phyloP scores from a whole-genome alignment of 78 protist genomes.

The Planoprotostelium fungivorum region DNA sequence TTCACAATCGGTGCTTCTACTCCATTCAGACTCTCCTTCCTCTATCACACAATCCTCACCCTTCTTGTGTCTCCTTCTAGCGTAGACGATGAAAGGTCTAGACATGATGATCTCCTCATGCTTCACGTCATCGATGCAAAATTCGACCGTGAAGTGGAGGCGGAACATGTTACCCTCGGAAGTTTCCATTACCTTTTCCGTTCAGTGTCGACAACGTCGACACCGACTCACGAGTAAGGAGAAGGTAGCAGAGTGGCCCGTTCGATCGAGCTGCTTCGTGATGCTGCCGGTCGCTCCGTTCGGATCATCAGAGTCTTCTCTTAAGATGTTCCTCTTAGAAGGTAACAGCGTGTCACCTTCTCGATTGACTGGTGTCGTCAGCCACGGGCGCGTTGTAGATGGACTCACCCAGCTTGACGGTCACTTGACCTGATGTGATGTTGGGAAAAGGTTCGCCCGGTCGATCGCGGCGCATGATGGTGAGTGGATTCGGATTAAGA shows the following conservation, averaged over 20 bases:
- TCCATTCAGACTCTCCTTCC: not conserved
- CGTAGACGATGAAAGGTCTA: not conserved
- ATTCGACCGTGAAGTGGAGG: not conserved
- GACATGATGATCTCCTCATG: not conserved
- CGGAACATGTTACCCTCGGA: not conserved
- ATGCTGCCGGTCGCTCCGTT: not conserved
- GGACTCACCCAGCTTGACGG: not conserved
- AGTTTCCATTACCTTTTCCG: not conserved
- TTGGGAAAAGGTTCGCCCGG: not conserved
- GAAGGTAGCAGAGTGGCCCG: not conserved
- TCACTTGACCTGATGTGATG: not conserved
- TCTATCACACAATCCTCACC: not conserved
- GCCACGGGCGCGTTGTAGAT: too few species aligned
- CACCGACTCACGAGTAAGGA: not conserved
- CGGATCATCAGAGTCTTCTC: not conserved
- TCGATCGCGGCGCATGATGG: not conserved
- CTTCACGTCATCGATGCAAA: not conserved
- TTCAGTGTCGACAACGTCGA: not conserved
- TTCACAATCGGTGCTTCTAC: not conserved
- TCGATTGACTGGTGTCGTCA: not conserved
- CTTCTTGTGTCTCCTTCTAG: not conserved
- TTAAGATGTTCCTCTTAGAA: not conserved
- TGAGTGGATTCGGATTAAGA: not conserved
- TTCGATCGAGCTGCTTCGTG: not conserved
- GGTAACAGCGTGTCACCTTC: not conserved